A percentile compares a stretch with the other conserved stretches of the same genome.
Evolutionary conservation across 1,284 basidiomycete species (phyloP).

Genomic region (Fomitopsis betulina): DNA sequence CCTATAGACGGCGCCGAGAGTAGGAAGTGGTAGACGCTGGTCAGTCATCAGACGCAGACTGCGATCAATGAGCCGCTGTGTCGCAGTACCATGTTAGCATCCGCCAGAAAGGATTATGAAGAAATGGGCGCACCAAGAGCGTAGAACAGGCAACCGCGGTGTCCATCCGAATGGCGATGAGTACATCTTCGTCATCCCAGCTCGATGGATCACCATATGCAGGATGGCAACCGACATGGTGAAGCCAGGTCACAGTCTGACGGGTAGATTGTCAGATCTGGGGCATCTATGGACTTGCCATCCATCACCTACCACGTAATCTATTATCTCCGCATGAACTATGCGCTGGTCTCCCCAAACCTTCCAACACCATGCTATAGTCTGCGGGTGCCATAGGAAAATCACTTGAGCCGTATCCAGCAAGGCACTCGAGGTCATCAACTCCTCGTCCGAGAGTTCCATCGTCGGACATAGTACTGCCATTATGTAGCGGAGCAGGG

Average conservation of each 20-base stretch:
- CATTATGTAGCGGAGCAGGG: slow-evolving; percentile 42
- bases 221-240: slow-evolving; percentile 19
- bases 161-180: not conserved
- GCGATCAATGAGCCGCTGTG: slow-evolving; percentile 5
- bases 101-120: not conserved
- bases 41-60: not conserved
- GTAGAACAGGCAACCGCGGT: slow-evolving; percentile 11
- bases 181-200: slow-evolving; percentile 4
- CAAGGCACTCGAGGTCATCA: slow-evolving; percentile 16
- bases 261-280: slow-evolving; percentile 3
- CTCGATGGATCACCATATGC: not conserved
- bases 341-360: slow-evolving; percentile 52
- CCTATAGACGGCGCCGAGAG: slow-evolving; percentile 11
- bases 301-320: slow-evolving; percentile 39
- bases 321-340: slow-evolving; percentile 43
- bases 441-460: slow-evolving; percentile 9
- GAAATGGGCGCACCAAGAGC: slow-evolving; percentile 9
- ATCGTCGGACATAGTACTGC: slow-evolving; percentile 30
- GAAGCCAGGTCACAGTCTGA: slow-evolving; percentile 52
- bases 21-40: not conserved
- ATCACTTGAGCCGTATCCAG: slow-evolving; percentile 44
- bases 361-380: slow-evolving; percentile 60
- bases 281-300: not conserved
- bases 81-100: not conserved
- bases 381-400: slow-evolving; percentile 47